phyloP scores from a whole-genome alignment of 2,329 filamentous ascomycete species.

The Aspergillus ibericus region DNA sequence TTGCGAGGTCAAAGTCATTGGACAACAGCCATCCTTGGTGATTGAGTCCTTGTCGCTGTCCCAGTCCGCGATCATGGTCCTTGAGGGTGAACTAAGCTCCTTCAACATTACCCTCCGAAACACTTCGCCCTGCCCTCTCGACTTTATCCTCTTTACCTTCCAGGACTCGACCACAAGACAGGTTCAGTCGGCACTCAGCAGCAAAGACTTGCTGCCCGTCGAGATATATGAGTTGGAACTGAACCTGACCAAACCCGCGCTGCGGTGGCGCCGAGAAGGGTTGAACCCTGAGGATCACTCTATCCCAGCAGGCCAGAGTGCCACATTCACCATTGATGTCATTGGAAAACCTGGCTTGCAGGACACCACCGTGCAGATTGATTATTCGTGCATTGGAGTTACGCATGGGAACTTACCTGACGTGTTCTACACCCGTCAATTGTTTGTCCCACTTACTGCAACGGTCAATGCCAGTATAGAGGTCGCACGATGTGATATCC shows the following conservation, averaged over 20 bases:
- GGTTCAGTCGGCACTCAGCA: constrained; percentile 71
- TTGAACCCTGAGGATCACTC: constrained; percentile 51
- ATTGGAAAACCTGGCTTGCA: constrained; percentile 83
- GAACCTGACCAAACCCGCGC: constrained; percentile 71
- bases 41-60: constrained; percentile 75
- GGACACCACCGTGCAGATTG: constrained; percentile 74
- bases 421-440: constrained; percentile 79
- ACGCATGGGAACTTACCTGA: constrained; percentile 66
- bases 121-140: constrained; percentile 70
- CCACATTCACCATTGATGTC: constrained; percentile 78
- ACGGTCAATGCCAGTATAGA: constrained; percentile 93
- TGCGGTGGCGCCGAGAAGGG: constrained; percentile 54
- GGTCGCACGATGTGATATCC: constrained; percentile 73
- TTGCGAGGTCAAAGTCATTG: constrained; percentile 69
- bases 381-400: constrained; percentile 80
- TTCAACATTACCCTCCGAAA: constrained; percentile 84
- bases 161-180: constrained; percentile 81
- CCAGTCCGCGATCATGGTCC: constrained; percentile 84
- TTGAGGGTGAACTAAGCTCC: constrained; percentile 79
- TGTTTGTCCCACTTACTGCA: constrained; percentile 76
- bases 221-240: constrained; percentile 86
- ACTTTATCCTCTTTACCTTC: constrained; percentile 85
- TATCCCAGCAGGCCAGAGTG: constrained; percentile 67
- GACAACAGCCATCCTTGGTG: constrained; percentile 72
- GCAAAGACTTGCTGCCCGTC: constrained; percentile 72